Percentiles rank a stretch among this genome's conserved stretches.
phyloP scores from a whole-genome alignment of 805 yeast species.

The Spathaspora hagerdaliae region DNA sequence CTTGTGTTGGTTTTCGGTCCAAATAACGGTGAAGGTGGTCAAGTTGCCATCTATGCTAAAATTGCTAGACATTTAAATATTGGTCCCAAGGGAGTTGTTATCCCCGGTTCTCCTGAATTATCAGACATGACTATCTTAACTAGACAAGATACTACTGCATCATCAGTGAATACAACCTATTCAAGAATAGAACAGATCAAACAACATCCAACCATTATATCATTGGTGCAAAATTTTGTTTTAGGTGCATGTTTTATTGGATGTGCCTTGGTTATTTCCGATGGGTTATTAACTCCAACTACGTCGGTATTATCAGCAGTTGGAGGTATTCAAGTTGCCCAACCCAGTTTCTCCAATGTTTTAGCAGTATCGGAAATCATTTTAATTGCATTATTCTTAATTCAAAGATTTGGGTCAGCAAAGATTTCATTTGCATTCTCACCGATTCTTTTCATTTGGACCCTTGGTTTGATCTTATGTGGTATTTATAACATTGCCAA shows the following conservation, averaged over 20 bases:
- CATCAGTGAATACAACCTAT: constrained; percentile 13
- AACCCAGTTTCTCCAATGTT: constrained; percentile 40
- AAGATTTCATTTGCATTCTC: constrained; percentile 48
- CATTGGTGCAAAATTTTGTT: constrained; percentile 27
- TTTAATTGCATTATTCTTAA: constrained; percentile 39
- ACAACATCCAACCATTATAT: constrained; percentile 21
- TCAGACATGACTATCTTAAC: constrained; percentile 24
- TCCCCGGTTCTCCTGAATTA: constrained; percentile 35
- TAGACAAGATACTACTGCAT: constrained; percentile 36
- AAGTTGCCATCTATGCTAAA: constrained; percentile 59
- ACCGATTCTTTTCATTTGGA: constrained; percentile 53
- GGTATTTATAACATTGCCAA: constrained; percentile 45
- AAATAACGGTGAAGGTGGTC: constrained; percentile 61
- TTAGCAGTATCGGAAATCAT: constrained; percentile 49
- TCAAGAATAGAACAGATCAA: constrained; percentile 13
- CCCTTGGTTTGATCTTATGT: constrained; percentile 37
- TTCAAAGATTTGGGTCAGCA: constrained; percentile 49
- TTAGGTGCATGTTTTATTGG: constrained; percentile 44
- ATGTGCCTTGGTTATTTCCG: constrained; percentile 54
- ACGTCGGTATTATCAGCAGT: constrained; percentile 58
- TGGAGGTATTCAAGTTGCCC: constrained; percentile 52
- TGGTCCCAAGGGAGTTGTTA: constrained; percentile 42
- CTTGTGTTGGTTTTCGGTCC: constrained; percentile 50
- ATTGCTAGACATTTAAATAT: constrained; percentile 46
- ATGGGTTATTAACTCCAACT: constrained; percentile 61